Evolutionary conservation across 495 filamentous ascomycete genomes (phyloP).

Genomic region (Neurospora tetrasperma): DNA sequence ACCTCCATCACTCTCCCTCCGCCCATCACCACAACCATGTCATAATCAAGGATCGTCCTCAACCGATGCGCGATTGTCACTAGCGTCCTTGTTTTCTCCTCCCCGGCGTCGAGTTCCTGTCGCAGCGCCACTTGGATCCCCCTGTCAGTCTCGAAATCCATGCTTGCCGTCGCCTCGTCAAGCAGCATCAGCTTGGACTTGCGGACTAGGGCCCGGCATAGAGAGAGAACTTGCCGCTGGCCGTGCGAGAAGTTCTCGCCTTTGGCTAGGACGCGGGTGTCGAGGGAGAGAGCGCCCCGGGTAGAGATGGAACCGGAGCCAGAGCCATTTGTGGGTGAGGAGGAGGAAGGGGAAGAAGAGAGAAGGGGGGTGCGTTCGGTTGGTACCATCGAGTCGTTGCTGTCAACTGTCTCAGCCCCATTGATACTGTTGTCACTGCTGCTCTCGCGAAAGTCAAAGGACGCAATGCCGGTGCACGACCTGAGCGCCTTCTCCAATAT

Average conservation of each 20-base stretch:
- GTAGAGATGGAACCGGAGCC: background rate
- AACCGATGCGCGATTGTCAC: slow-evolving; percentile 43
- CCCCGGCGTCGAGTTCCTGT: slow-evolving; percentile 24
- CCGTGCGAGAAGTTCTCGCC: slow-evolving; percentile 49
- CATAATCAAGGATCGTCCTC: slow-evolving; percentile 41
- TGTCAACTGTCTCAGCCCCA: background rate
- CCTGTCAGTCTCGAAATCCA: slow-evolving; percentile 46
- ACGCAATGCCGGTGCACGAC: slow-evolving; percentile 34
- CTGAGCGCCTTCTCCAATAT: slow-evolving; percentile 33
- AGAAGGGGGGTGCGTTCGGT: slow-evolving; percentile 16
- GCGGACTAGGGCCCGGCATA: slow-evolving; percentile 45
- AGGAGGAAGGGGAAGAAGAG: background rate
- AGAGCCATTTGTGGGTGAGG: slow-evolving; percentile 1
- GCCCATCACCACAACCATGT: slow-evolving; percentile 40
- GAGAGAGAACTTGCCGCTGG: slow-evolving; percentile 47
- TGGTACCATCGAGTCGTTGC: slow-evolving; percentile 12
- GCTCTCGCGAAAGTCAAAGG: slow-evolving; percentile 29
- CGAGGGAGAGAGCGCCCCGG: slow-evolving; percentile 12
- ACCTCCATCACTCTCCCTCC: slow-evolving; percentile 31
- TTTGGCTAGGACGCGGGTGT: slow-evolving; percentile 36
- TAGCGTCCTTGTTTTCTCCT: slow-evolving; percentile 34
- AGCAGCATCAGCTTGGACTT: slow-evolving; percentile 45
- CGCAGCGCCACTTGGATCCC: slow-evolving; percentile 40
- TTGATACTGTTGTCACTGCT: slow-evolving; percentile 8
- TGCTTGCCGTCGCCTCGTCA: slow-evolving; percentile 49